Conservation (phyloP, 2,329 filamentous ascomycete species). For the Mollisiaceae sp. region DNA sequence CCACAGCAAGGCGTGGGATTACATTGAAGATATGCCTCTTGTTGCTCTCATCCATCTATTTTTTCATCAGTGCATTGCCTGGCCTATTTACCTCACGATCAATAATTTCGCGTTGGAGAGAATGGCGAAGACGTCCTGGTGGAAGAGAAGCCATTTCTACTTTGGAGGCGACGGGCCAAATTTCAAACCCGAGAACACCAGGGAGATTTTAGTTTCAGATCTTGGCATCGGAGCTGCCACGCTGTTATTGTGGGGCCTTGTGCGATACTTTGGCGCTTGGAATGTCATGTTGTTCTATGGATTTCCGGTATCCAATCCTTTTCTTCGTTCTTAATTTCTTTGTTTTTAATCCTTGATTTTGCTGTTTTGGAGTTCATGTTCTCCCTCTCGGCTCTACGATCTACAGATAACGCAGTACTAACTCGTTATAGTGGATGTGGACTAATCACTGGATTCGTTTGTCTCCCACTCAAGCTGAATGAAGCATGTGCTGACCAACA, state of each 20-base stretch:
- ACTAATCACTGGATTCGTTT: slow-evolving; percentile 71
- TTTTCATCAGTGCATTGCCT: slow-evolving; percentile 66
- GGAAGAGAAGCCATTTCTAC: slow-evolving; percentile 49
- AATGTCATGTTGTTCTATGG: slow-evolving; percentile 65
- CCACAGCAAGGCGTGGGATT: slow-evolving; percentile 41
- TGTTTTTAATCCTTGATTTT: too few species aligned
- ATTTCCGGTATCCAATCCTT: slow-evolving; percentile 49
- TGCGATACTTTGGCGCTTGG: slow-evolving; percentile 55
- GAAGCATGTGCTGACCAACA: slow-evolving; percentile 32
- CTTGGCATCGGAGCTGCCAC: slow-evolving; percentile 59
- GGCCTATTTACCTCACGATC: slow-evolving; percentile 65
- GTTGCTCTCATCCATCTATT: slow-evolving; percentile 58
- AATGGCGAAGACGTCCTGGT: slow-evolving; percentile 33
- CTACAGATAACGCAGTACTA: too few species aligned
- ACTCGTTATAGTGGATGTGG: slow-evolving; percentile 58
- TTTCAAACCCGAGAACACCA: slow-evolving; percentile 60
- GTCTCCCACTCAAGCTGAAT: slow-evolving; percentile 34
- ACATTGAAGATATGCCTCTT: slow-evolving; percentile 66
- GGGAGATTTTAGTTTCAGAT: slow-evolving; percentile 63
- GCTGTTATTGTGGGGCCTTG: slow-evolving; percentile 43
- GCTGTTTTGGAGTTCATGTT: too few species aligned
- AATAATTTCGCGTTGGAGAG: slow-evolving; percentile 48
- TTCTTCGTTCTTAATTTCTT: too few species aligned
- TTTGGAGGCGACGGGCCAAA: slow-evolving; percentile 64
- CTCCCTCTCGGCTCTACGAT: too few species aligned